phyloP scores from a whole-genome alignment of 257 asterid genomes.

The Cruciata laevipes region DNA sequence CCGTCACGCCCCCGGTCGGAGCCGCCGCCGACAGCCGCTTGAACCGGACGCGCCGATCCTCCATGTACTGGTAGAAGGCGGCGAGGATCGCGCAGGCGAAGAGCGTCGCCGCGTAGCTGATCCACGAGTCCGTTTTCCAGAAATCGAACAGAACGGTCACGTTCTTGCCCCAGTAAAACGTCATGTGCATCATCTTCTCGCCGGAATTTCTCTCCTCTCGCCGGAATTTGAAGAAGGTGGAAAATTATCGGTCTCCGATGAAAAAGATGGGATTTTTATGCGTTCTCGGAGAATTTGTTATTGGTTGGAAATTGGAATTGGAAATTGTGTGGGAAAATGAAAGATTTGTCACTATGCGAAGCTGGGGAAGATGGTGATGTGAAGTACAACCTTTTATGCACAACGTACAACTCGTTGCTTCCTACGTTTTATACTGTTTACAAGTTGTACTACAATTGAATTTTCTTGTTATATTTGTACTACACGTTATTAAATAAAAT shows the following conservation, averaged over 20 bases:
- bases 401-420: not conserved
- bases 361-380: not conserved
- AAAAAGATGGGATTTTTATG: slow-evolving; percentile 1
- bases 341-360: not conserved
- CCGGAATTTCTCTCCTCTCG: not conserved
- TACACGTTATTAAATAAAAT: not conserved
- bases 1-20: not conserved
- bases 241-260: not conserved
- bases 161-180: slow-evolving; percentile 80
- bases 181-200: slow-evolving; percentile 91
- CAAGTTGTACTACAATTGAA: not conserved
- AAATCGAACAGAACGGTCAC: slow-evolving; percentile 84
- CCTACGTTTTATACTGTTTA: not conserved
- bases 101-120: slow-evolving; percentile 55
- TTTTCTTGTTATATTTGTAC: not conserved
- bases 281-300: not conserved
- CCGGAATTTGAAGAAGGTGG: not conserved
- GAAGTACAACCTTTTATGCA: too few species aligned
- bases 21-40: slow-evolving; percentile 28
- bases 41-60: slow-evolving; percentile 65
- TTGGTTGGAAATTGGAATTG: not conserved
- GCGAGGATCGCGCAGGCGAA: slow-evolving; percentile 51
- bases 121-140: slow-evolving; percentile 80
- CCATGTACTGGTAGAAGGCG: slow-evolving; percentile 75
- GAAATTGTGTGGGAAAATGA: not conserved